Base-by-base conservation (phyloP, 768 basidiomycete species). In the Boletus subcaerulescens region DNA sequence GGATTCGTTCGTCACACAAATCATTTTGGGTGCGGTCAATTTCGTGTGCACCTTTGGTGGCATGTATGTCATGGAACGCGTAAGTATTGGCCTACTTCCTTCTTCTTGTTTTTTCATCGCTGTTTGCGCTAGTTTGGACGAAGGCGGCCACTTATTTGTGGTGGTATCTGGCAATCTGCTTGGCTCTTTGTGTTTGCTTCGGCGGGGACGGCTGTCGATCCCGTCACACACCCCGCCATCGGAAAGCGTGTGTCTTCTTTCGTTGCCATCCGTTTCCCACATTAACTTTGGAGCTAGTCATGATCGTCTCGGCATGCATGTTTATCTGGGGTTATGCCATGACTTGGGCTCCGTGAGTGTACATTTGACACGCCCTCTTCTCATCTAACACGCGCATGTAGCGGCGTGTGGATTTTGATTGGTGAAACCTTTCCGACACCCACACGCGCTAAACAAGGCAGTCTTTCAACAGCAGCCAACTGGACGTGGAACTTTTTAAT, bases 141-240 rank as follows among this genome's bases (percentile, higher is more conserved):
- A 45, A 76, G 87, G 11, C 56, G 64, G 42, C 87, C 87, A 0
- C 74, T 90, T 47, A 86, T 90, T 50, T 62, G 79, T 42, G 89
- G 87, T 18, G 87, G 85, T 10, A 51, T 86, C 6, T 89, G 87
- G 87, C 87, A 89, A 60, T 76, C 80, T 0, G 65, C 69, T 3
- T 89, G 86, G 87, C 74, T 89, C 20, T 85, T 88, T 67, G 81
- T 88, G 42, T 89, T 86, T 65, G 86, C 86, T 3, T 77, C 84
- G 29, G 29, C 29, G 29, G 29, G 29, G 29, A 29, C 29, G 29
- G 29, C 29, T 8, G 29, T 29, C 29, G 29, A 29, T 29, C 29
- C 29, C 4, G 61, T 63, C 50, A 64, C 57, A 4, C 73, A 84
- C 65, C 58, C 74, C 39, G 64, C 58, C 12, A 81, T 86, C 48